phyloP scores from a whole-genome alignment of 805 yeast species.

The Kodamaea nitidulidarum region DNA sequence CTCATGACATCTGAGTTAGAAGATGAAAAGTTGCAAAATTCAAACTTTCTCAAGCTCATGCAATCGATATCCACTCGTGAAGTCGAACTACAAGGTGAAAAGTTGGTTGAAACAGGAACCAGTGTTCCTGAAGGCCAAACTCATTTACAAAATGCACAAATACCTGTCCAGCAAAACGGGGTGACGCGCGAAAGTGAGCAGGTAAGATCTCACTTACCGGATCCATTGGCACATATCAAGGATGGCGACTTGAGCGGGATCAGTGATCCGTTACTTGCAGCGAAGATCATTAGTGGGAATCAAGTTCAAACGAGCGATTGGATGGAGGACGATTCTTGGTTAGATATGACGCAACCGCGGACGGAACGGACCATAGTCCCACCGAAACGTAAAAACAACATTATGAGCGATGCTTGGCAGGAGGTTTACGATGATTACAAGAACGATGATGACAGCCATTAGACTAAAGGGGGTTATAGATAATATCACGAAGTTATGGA shows the following conservation, averaged over 20 bases:
- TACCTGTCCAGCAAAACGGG: background rate
- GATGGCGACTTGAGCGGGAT: constrained; percentile 35
- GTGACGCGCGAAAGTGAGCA: constrained; percentile 10
- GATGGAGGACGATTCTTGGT: constrained; percentile 30
- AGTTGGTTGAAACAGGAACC: constrained; percentile 29
- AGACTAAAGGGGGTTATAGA: background rate
- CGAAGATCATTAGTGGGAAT: constrained; percentile 37
- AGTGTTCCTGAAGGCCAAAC: constrained; percentile 14
- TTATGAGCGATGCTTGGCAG: constrained; percentile 30
- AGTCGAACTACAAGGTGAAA: constrained; percentile 40
- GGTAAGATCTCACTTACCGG: constrained; percentile 29
- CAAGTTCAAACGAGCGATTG: constrained; percentile 33
- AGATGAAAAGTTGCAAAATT: constrained; percentile 30
- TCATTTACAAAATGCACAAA: background rate
- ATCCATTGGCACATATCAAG: constrained; percentile 40
- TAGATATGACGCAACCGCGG: constrained; percentile 16
- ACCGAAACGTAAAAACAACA: constrained; percentile 10
- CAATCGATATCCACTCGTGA: constrained; percentile 31
- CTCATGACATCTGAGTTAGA: constrained; percentile 16
- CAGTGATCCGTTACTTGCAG: constrained; percentile 34
- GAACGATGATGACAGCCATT: constrained; percentile 34
- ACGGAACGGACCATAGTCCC: constrained; percentile 7
- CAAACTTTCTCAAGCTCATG: constrained; percentile 39
- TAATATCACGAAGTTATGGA: too few species aligned
- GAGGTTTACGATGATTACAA: constrained; percentile 41